Base-by-base conservation (phyloP, 2,329 filamentous ascomycete genomes). In the Metarhizium anisopliae region DNA sequence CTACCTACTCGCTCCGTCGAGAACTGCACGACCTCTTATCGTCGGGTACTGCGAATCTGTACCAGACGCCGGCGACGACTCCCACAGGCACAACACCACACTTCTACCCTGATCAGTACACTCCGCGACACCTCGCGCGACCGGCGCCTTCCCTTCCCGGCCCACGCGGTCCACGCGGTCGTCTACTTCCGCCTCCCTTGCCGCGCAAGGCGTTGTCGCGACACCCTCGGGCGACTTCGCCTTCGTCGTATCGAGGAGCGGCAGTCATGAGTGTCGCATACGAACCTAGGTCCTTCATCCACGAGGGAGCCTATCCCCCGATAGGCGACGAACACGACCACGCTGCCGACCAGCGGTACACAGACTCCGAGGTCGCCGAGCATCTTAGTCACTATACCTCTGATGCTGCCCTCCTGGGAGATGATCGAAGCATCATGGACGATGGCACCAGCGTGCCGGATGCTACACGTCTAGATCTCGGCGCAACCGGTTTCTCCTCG, bases 181-280 rank as follows among this genome's bases (percentile, higher is more conserved):
- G 56, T 52, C 51, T 53, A n/a, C 43, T 56, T 18, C 56, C 56
- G 40, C 57, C 55, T 50, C 50, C 49, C 55, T 43, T 53, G 51
- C 53, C 51, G 42, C 50, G 43, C 45, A 52, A 51, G 52, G 53
- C 53, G 29, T 53, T 54, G 55, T 57, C 59, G 56, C 54, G 50
- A 42, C 55, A 32, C 36, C 54, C 36, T 32, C 50, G 51, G 52
- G 51, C 52, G 51, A 57, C 54, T 50, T 59, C 59, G 54, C 57
- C 58, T 51, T 51, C 60, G 54, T 55, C 62, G 53, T 61, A 59
- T 32, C 59, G 55, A 54, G 53, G 56, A 55, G 57, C 55, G 53
- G 60, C 55, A 65, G 72, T 62, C 51, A 80, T 80, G 77, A 77
- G 73, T 60, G 76, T 81, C 62, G 77, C 76, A 45, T 81, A 77